These are phyloP conservation scores for Brassica balearica DNA, from an alignment of 441 rosid species.

Conservation along the genomic window DNA sequence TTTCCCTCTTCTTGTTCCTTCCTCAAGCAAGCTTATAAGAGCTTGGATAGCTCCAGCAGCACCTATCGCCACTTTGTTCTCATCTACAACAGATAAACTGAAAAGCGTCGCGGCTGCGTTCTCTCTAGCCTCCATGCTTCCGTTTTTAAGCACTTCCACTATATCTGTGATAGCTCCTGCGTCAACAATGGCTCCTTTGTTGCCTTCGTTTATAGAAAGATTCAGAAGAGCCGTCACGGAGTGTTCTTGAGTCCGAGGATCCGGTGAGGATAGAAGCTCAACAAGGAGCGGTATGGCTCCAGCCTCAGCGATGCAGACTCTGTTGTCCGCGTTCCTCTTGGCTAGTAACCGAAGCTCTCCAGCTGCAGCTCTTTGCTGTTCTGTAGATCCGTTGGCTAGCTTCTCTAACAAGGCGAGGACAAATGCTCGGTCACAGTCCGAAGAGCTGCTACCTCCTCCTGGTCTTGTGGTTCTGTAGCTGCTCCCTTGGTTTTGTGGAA, in stretches of 20 bases:
- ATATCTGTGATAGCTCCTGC: conserved; percentile 96
- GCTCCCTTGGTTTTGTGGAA: conserved; percentile 77
- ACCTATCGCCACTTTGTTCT: conserved; percentile 94
- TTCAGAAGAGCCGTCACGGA: conserved; percentile 97
- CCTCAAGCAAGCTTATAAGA: conserved; percentile 77
- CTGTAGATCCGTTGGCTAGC: conserved; percentile 64
- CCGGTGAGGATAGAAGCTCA: conserved; percentile 76
- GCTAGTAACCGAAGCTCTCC: conserved; percentile 96
- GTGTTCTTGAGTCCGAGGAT: conserved; percentile 92
- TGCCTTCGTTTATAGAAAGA: conserved; percentile 90
- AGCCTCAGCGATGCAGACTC: conserved; percentile 93
- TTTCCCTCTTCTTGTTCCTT: conserved; percentile 95
- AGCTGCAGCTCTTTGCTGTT: conserved; percentile 92
- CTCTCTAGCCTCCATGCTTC: conserved; percentile 99
- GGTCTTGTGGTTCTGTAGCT: conserved; percentile 57
- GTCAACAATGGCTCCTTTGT: conserved; percentile 89
- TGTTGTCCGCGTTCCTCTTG: conserved; percentile 90
- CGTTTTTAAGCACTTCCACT: conserved; percentile 80
- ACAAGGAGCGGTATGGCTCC: conserved; percentile 96
- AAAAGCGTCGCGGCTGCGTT: conserved; percentile 99
- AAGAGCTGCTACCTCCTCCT: conserved; percentile 64
- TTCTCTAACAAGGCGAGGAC: conserved; percentile 66
- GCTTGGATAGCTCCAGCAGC: conserved; percentile 97
- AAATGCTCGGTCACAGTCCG: conserved; percentile 87
- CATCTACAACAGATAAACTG: conserved; percentile 92